Evolutionary conservation across 768 basidiomycete species (phyloP), one percentile per base, ranked within the genome.

Genomic region (Galerina marginata): DNA sequence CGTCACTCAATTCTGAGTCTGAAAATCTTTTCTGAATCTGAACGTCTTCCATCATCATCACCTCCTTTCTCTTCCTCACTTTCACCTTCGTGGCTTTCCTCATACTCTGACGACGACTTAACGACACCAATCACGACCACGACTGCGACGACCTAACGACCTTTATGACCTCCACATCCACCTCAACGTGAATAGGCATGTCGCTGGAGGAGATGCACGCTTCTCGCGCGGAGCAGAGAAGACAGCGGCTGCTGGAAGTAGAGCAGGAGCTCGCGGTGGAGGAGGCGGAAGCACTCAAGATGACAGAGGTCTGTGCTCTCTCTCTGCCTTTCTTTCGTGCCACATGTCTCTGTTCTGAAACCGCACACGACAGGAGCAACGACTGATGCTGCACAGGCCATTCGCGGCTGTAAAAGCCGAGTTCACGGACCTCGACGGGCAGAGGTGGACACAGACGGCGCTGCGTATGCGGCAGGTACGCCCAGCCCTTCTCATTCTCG

Each of bases 381-480:
- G 72, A 0, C 71, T 75, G 51, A 70, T 67, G 1, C 72, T 83
- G 11, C 62, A 76, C 33, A 69, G 68, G 52, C 80, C 85, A 1
- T 88, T 88, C 64, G 74, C 69, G 20, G 77, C 77, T 4, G 86
- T 87, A 37, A 87, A 88, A 61, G 81, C 81, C 7, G 86, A 88
- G 62, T 88, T 87, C 65, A 76, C 78, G 56, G 86, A 88, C 69
- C 77, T 88, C 14, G 86, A 88, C 56, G 86, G 86, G 0, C 71
- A 85, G 38, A 77, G 79, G 39, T 85, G 85, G 86, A 70, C 79
- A 15, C 74, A 73, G 46, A 71, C 74, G 29, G 73, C 75, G 4
- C 73, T 76, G 7, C 71, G 71, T 4, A 65, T 55, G 55, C 69
- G 65, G 20, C 73, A 73, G 65, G 75, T 72, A 56, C 7, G 55